Base-by-base conservation (phyloP, 495 filamentous ascomycete genomes). In the Neurospora sublineolata region DNA sequence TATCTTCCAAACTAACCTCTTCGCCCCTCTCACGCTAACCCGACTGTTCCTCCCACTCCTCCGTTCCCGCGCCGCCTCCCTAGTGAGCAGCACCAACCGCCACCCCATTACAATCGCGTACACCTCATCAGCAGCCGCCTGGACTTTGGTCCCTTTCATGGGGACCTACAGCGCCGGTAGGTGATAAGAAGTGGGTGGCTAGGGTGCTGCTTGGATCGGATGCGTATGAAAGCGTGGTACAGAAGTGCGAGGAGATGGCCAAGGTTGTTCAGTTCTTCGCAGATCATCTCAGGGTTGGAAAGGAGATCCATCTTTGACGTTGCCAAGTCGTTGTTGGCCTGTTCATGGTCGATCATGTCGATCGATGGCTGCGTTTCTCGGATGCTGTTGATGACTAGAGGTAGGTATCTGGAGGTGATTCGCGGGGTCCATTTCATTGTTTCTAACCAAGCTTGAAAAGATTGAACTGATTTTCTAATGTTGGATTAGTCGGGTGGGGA, bases 91-190 rank as follows among this genome's bases (percentile, higher is more conserved):
- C 82, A 70, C 37, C 5, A 70, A 71, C 4, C 64, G 68, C 67
- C 52, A 46, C 33, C 72, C 69, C 42, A 42, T 69, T 9, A 69
- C 74, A 10, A 37, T 76, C 2, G 78, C 75, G 11, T 80, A 75
- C 64, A 79, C 75, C 12, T 74, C 73, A 12, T 73, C 72, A 46
- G 82, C 83, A 52, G 82, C 85, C 1, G 78, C 78, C 5, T 83
- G 84, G 10, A 80, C 84, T 11, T 83, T 86, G 0, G 81, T 80
- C 1, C 74, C 75, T 0, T 74, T 74, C n/a, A 73, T 76, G 72
- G 77, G 80, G 0, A 71, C 82, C 64, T 87, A 87, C 69, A 80
- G 78, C n/a, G 75, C 81, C 3, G 36, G 80, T 76, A 8, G 76
- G 23, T 3, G 73, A 46, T 8, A 70, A 68, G 42, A 39, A 42